Evolutionary conservation across 352 stramenopile genomes (phyloP), one percentile per base, ranked within the genome.

Genomic region (Phytophthora nicotianae): DNA sequence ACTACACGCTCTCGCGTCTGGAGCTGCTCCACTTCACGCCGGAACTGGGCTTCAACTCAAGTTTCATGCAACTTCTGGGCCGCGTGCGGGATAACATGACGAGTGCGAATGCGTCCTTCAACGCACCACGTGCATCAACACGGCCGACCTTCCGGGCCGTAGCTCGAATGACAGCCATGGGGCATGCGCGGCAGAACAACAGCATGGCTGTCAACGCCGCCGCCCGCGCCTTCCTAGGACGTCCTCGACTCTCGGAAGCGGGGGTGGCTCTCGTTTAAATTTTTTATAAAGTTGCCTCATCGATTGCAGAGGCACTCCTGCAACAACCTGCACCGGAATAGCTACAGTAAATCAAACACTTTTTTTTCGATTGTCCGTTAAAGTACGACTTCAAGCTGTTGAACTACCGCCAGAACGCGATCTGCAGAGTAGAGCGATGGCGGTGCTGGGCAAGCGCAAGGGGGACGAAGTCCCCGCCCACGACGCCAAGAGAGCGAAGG

Each of bases 21-120:
- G 79, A 90, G 42, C 61, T 95, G 52, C 74, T 90, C 17, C 84
- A 95, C 60, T 93, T 93, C 46, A 88, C 81, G 3, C 80, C 81
- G n/a, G 83, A 89, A 43, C 49, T 95, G 33, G 83, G 83, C 54
- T 93, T 93, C 63, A 90, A 83, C 59, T 74, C 83, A 53, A 92
- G 83, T 52, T 88, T 90, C 57, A 73, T 74, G 50, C 64, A 75
- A 9, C 42, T 94, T 10, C 50, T 94, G 10, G 26, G 42, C 5
- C 64, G 64, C 11, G 75, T 92, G 33, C 77, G 70, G 10, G 65
- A 89, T 50, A 72, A 80, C 48, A 70, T 88, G 38, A 64, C 72
- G 21, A 65, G 38, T 4, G 23, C 55, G 14, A 69, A 63, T 38
- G 50, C 57, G 19, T 72, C 68, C 0, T 77, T 72, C 52, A 69